Evolutionary conservation across 129 eudicot species (phyloP).

Genomic region (Chrysanthemum makinoi): DNA sequence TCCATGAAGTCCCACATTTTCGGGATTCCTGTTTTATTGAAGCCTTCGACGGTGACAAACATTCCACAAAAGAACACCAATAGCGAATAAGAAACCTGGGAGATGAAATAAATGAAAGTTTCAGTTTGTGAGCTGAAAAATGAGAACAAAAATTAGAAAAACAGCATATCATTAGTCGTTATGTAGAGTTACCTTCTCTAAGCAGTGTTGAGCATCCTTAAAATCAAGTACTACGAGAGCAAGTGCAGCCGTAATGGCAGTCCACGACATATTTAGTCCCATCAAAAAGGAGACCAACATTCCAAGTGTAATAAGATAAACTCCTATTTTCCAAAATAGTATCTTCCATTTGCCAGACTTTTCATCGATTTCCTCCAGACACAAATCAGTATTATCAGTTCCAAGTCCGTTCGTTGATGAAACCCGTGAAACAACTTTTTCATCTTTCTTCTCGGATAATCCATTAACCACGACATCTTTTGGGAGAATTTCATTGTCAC

Average conservation of each 20-base stretch:
- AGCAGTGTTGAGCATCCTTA: conserved; percentile 76
- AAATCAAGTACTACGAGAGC: conserved; percentile 95
- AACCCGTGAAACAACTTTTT: conserved; percentile 28
- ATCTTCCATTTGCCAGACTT: conserved; percentile 53
- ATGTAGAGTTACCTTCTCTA: conserved; percentile 60
- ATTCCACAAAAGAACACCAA: conserved; percentile 91
- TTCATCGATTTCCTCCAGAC: conserved; percentile 38
- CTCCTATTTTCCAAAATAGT: conserved; percentile 65
- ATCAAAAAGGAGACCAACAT: conserved; percentile 69
- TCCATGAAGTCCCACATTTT: conserved; percentile 81
- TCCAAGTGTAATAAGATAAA: conserved; percentile 77
- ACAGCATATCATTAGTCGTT: neutral
- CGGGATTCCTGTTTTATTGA: conserved; percentile 88
- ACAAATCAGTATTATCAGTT: conserved; percentile 17
- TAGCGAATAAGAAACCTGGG: conserved; percentile 85
- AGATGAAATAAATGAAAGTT: conserved; percentile 3
- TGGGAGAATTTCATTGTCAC: conserved; percentile 40
- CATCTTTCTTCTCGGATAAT: conserved; percentile 29
- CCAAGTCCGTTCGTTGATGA: conserved; percentile 33
- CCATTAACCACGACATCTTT: conserved; percentile 36
- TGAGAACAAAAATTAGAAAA: neutral
- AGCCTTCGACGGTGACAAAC: conserved; percentile 90
- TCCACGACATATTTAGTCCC: conserved; percentile 94
- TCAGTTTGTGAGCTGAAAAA: neutral
- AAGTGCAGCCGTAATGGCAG: conserved; percentile 88